A percentile compares a stretch with the other conserved stretches of the same genome.
Evolutionary conservation across 805 yeast species (phyloP).

Genomic region (Komagataella populi): DNA sequence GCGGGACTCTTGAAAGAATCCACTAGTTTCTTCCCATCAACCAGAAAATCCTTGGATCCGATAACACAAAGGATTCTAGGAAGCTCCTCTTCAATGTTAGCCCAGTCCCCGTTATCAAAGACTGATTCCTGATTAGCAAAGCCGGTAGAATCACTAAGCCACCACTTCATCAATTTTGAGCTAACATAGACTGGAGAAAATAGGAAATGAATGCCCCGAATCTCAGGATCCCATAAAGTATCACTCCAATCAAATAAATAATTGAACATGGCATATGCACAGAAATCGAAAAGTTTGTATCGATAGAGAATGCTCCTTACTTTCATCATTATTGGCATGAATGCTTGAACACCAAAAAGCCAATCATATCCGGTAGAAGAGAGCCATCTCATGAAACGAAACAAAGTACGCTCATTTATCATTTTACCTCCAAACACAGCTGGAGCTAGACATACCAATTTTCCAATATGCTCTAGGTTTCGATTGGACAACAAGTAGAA

Average conservation of each 20-base stretch:
- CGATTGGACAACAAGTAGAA: constrained; percentile 52
- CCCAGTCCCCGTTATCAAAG: constrained; percentile 20
- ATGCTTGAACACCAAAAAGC: constrained; percentile 67
- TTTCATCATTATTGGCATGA: constrained; percentile 60
- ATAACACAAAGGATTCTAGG: constrained; percentile 56
- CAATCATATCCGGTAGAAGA: constrained; percentile 28
- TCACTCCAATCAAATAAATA: constrained; percentile 85
- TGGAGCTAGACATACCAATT: constrained; percentile 74
- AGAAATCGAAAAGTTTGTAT: constrained; percentile 39
- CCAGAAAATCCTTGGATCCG: constrained; percentile 65
- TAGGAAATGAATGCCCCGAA: constrained; percentile 64
- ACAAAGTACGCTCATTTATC: constrained; percentile 47
- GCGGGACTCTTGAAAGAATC: constrained; percentile 41
- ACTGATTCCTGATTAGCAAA: constrained; percentile 36
- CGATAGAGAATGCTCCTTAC: constrained; percentile 37
- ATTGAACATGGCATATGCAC: constrained; percentile 75
- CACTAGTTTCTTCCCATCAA: constrained; percentile 56
- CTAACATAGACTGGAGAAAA: constrained; percentile 82
- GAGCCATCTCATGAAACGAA: constrained; percentile 44
- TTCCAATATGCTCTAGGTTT: constrained; percentile 34
- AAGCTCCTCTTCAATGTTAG: constrained; percentile 21
- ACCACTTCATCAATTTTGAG: constrained; percentile 80
- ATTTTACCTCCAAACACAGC: constrained; percentile 82
- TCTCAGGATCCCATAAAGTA: constrained; percentile 50
- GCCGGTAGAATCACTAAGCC: constrained; percentile 47